Evolutionary conservation across 2,329 filamentous ascomycete species (phyloP).

Genomic region (Trichophyton mentagrophytes): DNA sequence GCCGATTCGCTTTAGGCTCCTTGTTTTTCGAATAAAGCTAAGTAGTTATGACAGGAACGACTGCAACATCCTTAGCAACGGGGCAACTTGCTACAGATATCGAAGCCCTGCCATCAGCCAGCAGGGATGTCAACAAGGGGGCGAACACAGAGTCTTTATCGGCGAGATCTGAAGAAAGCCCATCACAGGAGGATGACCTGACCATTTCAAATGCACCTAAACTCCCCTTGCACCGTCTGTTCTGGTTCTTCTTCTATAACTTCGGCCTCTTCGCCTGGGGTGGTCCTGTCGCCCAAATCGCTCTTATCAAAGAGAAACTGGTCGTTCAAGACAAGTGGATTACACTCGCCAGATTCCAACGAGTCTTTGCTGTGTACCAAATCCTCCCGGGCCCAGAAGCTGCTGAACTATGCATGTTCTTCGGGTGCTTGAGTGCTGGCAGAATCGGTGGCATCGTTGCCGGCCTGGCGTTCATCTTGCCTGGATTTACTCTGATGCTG

Average conservation of each 20-base stretch:
- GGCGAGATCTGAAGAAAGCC: too few species aligned
- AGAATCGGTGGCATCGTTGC: background rate
- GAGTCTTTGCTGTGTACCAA: background rate
- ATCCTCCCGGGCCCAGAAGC: background rate
- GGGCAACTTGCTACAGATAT: too few species aligned
- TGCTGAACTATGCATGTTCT: conserved; percentile 1
- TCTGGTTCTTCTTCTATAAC: conserved; percentile 4
- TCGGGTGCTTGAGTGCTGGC: background rate
- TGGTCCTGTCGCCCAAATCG: conserved; percentile 1
- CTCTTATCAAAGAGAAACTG: background rate
- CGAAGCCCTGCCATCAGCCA: too few species aligned
- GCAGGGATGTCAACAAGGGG: too few species aligned
- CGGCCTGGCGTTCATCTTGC: background rate
- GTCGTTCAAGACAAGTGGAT: conserved; percentile 1
- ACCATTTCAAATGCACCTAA: too few species aligned
- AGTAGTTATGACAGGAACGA: too few species aligned
- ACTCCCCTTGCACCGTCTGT: background rate
- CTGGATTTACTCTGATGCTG: background rate
- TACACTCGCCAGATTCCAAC: background rate
- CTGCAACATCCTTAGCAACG: too few species aligned
- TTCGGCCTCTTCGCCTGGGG: conserved; percentile 4
- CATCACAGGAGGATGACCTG: too few species aligned
- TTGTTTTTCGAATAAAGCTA: too few species aligned
- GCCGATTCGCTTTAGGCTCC: too few species aligned
- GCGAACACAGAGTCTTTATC: too few species aligned